These are phyloP conservation scores for Cydonia oblonga DNA, from an alignment of 331 rosid species.

Conservation along the genomic window DNA sequence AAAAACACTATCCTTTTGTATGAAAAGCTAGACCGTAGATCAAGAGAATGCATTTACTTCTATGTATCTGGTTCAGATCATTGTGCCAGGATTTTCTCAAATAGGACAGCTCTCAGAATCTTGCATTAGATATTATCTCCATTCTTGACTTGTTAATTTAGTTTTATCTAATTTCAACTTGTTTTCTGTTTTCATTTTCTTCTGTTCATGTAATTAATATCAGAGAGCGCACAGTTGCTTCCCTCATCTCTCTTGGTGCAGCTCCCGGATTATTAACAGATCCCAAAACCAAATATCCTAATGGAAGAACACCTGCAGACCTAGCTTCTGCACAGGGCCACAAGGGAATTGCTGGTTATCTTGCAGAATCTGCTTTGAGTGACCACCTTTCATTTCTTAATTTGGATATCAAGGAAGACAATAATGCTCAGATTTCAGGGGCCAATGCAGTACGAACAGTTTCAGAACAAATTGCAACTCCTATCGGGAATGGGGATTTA, in stretches of 20 bases:
- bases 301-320: constrained; percentile 77
- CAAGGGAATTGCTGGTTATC: constrained; percentile 89
- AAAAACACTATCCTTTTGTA: too few species aligned
- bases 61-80: not conserved
- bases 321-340: constrained; percentile 70
- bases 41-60: not conserved
- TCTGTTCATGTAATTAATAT: not conserved
- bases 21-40: too few species aligned
- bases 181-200: not conserved
- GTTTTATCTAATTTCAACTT: not conserved
- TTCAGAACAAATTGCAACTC: constrained; percentile 26
- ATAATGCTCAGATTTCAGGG: constrained; percentile 27
- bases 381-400: constrained; percentile 46
- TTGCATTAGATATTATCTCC: not conserved
- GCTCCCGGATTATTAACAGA: constrained; percentile 71
- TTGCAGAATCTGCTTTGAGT: constrained; percentile 53
- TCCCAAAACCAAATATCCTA: constrained; percentile 52
- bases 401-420: constrained; percentile 31
- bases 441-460: constrained; percentile 34
- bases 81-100: not conserved
- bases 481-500: constrained; percentile 16
- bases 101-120: not conserved
- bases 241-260: constrained; percentile 67
- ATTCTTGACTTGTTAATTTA: constrained; percentile 2
- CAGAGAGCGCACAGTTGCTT: constrained; percentile 71